phyloP scores from a whole-genome alignment of 768 basidiomycete genomes.

The Boletus barrowsii region DNA sequence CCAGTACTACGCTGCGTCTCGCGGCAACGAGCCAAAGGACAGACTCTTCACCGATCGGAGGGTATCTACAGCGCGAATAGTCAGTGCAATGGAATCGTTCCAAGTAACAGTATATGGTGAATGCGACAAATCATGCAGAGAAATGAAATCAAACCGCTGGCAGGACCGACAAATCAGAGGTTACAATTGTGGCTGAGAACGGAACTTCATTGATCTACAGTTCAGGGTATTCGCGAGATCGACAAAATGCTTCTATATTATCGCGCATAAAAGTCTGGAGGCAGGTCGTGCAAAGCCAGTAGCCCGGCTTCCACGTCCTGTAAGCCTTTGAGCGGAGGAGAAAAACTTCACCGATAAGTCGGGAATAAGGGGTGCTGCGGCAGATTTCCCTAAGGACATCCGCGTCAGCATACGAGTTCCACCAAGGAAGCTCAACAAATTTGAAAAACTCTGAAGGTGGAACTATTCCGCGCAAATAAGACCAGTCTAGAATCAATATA shows the following conservation, averaged over 20 bases:
- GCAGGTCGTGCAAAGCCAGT: conserved; percentile 17
- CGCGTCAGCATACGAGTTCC: conserved; percentile 6
- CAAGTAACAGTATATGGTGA: not conserved
- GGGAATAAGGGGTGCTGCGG: conserved; percentile 2
- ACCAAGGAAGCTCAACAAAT: conserved; percentile 15
- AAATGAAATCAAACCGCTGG: too few relatives aligned
- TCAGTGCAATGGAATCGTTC: not conserved
- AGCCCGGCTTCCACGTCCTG: not conserved
- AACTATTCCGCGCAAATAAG: conserved; percentile 11
- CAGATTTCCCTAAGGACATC: conserved; percentile 5
- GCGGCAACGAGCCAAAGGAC: conserved; percentile 4
- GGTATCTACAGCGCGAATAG: not conserved
- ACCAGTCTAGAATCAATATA: conserved; percentile 9
- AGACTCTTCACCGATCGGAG: not conserved
- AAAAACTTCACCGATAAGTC: conserved; percentile 6
- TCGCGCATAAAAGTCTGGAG: conserved; percentile 4
- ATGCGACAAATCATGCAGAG: not conserved
- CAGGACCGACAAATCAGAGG: too few relatives aligned
- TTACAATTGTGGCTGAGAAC: too few relatives aligned
- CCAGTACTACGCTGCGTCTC: conserved; percentile 26
- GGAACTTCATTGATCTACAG: not conserved
- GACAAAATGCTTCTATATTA: conserved; percentile 8
- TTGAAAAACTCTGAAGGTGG: conserved; percentile 13
- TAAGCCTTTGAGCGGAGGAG: conserved; percentile 3
- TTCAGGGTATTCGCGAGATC: not conserved